A percentile compares a stretch with the other conserved stretches of the same genome.
Conservation (phyloP, 1,284 basidiomycete species). For the Mycena citricolor region DNA sequence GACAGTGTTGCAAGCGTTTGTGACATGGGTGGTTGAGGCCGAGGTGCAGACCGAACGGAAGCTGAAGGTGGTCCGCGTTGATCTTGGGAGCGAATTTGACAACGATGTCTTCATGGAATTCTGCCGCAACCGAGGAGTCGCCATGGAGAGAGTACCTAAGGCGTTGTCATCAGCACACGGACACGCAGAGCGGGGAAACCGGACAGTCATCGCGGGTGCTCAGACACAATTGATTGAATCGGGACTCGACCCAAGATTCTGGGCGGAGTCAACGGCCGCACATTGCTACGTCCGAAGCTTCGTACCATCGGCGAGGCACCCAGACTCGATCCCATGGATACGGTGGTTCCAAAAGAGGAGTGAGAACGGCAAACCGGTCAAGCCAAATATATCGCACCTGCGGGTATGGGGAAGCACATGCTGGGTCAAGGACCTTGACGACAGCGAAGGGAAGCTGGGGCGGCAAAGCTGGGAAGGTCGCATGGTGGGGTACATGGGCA, state of each 20-base stretch:
- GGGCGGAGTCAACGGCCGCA: constrained; percentile 18
- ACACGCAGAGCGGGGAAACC: constrained; percentile 13
- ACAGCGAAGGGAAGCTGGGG: constrained; percentile 14
- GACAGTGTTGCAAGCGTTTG: not conserved
- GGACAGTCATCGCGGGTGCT: constrained; percentile 9
- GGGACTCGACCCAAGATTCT: constrained; percentile 10
- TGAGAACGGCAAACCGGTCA: too few species aligned
- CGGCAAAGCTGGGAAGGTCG: constrained; percentile 16
- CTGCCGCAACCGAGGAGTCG: constrained; percentile 9
- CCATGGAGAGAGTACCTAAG: constrained; percentile 17
- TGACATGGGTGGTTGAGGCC: not conserved
- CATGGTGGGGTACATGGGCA: constrained; percentile 20
- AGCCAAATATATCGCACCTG: constrained; percentile 13
- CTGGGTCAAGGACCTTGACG: constrained; percentile 21
- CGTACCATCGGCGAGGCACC: constrained; percentile 3
- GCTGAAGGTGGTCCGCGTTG: not conserved
- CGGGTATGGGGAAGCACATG: constrained; percentile 13
- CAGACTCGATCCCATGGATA: too few species aligned
- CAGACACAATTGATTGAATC: too few species aligned
- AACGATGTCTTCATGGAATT: constrained; percentile 8
- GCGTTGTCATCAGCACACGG: constrained; percentile 18
- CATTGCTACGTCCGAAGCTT: constrained; percentile 15
- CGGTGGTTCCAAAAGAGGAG: too few species aligned
- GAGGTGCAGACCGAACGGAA: too few species aligned
- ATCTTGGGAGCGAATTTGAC: constrained; percentile 11